Evolutionary conservation across 2,329 filamentous ascomycete species (phyloP), one percentile per base, ranked within the genome.

Genomic region (Uncinocarpus reesii): DNA sequence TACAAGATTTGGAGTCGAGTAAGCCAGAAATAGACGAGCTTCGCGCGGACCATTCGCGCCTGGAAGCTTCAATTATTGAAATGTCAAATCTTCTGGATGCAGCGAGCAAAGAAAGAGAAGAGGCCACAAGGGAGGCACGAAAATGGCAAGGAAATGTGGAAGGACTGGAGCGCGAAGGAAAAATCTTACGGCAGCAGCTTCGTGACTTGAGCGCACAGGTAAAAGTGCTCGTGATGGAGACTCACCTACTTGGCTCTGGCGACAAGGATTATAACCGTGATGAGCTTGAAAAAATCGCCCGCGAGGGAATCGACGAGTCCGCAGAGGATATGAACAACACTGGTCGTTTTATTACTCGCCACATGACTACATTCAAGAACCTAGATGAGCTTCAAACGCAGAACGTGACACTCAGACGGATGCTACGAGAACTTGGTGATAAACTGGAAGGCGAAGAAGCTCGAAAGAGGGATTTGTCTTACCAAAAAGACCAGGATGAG

Each of bases 361-460:
- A 89, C 52, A 73, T 96, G n/a, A 84, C 89, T 7, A 80, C 88
- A 0, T 98, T 94, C 77, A 87, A 85, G 58, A 82, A 88, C 55
- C 79, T 95, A 32, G 74, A 79, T 50, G 85, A 94, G 47, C 72
- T 98, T 7, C 88, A 95, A 61, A 77, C 84, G 51, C 88, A 94
- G 71, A 96, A 98, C 55, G 75, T 84, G 52, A 84, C 92, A 55
- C 75, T 95, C 16, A 73, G 95, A 20, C 81, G 83, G 42, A 81
- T 94, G 56, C 85, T 88, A 3, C 81, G 90, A 32, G 80, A 93
- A 55, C 74, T 98, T 11, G 88, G 86, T 7, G 84, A 90, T 52
- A 80, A 86, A 64, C 86, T 95, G 75, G 92, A 96, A 67, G 89
- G 85, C 44, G 86, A 90, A 57, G 89, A 95, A 62, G 87, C 88